phyloP scores from a whole-genome alignment of 768 basidiomycete species.

The Amanita thiersii region DNA sequence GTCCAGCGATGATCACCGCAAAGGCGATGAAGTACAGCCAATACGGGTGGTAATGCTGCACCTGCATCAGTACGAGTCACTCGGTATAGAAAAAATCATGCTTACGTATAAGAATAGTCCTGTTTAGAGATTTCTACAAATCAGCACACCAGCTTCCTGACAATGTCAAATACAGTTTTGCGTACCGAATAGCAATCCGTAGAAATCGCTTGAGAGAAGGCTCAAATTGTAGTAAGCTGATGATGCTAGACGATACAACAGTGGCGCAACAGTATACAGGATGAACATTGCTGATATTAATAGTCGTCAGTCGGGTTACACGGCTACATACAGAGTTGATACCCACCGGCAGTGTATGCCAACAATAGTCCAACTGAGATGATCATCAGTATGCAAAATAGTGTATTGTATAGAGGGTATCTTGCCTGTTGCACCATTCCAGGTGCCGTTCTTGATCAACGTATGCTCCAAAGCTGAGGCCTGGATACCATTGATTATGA shows the following conservation, averaged over 20 bases:
- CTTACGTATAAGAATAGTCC: slow-evolving; percentile 46
- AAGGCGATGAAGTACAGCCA: slow-evolving; percentile 89
- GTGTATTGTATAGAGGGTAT: slow-evolving; percentile 5
- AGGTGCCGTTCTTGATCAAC: slow-evolving; percentile 54
- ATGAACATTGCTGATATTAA: slow-evolving; percentile 64
- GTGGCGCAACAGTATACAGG: slow-evolving; percentile 78
- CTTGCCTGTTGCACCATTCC: slow-evolving; percentile 68
- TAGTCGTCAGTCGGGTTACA: slow-evolving; percentile 10
- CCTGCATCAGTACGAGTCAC: slow-evolving; percentile 4
- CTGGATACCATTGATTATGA: slow-evolving; percentile 72
- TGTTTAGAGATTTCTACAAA: slow-evolving; percentile 13
- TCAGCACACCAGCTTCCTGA: not conserved
- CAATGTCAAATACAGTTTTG: slow-evolving; percentile 7
- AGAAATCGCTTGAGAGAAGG: slow-evolving; percentile 83
- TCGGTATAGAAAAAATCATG: slow-evolving; percentile 1
- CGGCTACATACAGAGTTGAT: not conserved
- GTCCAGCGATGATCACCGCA: slow-evolving; percentile 57
- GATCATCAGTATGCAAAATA: slow-evolving; percentile 4
- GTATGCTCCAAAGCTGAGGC: slow-evolving; percentile 68
- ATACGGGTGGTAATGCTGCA: slow-evolving; percentile 71
- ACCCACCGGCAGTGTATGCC: slow-evolving; percentile 29
- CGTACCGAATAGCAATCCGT: slow-evolving; percentile 71
- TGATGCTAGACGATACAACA: slow-evolving; percentile 79
- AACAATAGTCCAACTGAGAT: slow-evolving; percentile 34
- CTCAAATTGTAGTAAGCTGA: slow-evolving; percentile 83